Percentiles rank a stretch among this genome's conserved stretches.
phyloP scores from a whole-genome alignment of 768 basidiomycete genomes.

The Solioccasus polychromus region DNA sequence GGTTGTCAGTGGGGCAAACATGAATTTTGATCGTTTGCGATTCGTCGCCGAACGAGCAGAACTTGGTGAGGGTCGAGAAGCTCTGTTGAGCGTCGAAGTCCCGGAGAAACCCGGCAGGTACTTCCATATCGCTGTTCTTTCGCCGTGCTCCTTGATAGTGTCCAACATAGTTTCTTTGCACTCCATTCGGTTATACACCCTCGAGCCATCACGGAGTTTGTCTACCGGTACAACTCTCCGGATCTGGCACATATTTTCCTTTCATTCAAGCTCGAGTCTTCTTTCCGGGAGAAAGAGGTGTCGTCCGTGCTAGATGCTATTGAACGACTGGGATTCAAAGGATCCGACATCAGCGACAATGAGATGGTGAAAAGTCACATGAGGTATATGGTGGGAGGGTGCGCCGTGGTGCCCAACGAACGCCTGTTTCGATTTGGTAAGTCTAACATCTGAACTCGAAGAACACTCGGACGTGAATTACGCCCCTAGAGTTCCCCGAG shows the following conservation, averaged over 20 bases:
- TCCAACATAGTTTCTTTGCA: slow-evolving; percentile 67
- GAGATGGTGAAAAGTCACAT: slow-evolving; percentile 95
- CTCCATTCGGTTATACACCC: slow-evolving; percentile 88
- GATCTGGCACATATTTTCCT: slow-evolving; percentile 82
- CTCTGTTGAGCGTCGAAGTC: slow-evolving; percentile 88
- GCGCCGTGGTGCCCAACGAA: slow-evolving; percentile 73
- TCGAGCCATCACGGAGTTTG: slow-evolving; percentile 91
- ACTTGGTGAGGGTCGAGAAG: slow-evolving; percentile 93
- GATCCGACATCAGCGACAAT: slow-evolving; percentile 87
- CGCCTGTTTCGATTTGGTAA: slow-evolving; percentile 89
- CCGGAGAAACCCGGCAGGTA: slow-evolving; percentile 92
- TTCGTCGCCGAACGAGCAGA: slow-evolving; percentile 99
- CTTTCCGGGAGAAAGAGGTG: slow-evolving; percentile 57
- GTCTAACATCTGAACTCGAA: slow-evolving; percentile 27
- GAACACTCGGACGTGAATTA: slow-evolving; percentile 1
- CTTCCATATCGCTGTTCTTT: slow-evolving; percentile 15
- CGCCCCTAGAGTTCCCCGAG: slow-evolving; percentile 84
- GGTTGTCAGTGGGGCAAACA: slow-evolving; percentile 94
- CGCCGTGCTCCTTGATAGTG: not conserved
- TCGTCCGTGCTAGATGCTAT: slow-evolving; percentile 59
- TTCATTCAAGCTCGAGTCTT: slow-evolving; percentile 78
- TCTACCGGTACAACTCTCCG: slow-evolving; percentile 81
- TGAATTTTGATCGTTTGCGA: slow-evolving; percentile 96
- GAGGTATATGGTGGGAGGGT: slow-evolving; percentile 93
- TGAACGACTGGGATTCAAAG: slow-evolving; percentile 71